These are phyloP conservation scores for Aspergillus costaricaensis DNA, from an alignment of 2,329 filamentous ascomycete species.

Conservation along the genomic window DNA sequence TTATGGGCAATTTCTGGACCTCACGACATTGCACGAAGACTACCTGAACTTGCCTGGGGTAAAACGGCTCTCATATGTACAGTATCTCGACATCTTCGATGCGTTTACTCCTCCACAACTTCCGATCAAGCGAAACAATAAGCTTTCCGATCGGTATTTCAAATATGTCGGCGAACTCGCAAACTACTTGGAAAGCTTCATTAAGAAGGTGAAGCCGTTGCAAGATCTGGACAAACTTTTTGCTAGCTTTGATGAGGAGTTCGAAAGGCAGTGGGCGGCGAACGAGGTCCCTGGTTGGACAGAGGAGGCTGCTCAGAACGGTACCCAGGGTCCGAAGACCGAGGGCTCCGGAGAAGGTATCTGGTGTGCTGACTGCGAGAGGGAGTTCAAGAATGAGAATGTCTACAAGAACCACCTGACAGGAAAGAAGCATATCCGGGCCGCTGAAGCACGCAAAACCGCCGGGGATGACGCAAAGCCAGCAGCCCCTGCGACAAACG, in stretches of 20 bases:
- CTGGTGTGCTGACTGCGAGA: conserved; percentile 91
- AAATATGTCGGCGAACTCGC: conserved; percentile 79
- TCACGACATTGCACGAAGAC: conserved; percentile 79
- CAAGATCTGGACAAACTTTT: conserved; percentile 83
- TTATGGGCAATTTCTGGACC: conserved; percentile 88
- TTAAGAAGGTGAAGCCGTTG: conserved; percentile 79
- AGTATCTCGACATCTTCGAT: conserved; percentile 92
- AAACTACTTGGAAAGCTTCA: conserved; percentile 83
- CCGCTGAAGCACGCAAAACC: conserved; percentile 65
- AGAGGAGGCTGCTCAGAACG: conserved; percentile 51
- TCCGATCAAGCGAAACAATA: conserved; percentile 76
- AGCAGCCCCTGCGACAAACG: conserved; percentile 23
- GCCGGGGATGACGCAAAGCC: conserved; percentile 36
- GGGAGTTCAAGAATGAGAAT: conserved; percentile 93
- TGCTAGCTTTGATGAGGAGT: conserved; percentile 75
- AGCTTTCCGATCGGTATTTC: conserved; percentile 91
- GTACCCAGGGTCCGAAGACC: conserved; percentile 47
- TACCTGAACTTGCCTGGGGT: conserved; percentile 87
- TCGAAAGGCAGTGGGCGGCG: conserved; percentile 77
- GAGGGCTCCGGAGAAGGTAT: conserved; percentile 67
- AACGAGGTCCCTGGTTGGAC: conserved; percentile 80
- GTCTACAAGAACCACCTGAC: conserved; percentile 87
- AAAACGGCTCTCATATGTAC: conserved; percentile 83
- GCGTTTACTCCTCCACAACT: conserved; percentile 74
- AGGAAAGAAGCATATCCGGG: conserved; percentile 91